Evolutionary conservation across 805 yeast species (phyloP).

Genomic region (Tetrapisispora arboricola): DNA sequence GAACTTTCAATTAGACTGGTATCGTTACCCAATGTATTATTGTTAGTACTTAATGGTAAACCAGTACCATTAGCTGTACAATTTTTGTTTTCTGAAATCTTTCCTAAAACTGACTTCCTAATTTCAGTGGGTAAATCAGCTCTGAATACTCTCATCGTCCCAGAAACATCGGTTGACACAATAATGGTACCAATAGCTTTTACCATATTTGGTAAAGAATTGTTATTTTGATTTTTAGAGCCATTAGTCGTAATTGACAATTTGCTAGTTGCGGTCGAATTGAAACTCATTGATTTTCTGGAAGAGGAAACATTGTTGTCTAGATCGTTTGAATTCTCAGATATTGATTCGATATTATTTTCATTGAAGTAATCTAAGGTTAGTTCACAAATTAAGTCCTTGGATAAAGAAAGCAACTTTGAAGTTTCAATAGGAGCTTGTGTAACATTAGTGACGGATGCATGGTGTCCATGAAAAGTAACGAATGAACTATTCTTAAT

Average conservation of each 20-base stretch:
- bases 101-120: constrained; percentile 29
- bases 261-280: neutral
- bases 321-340: neutral
- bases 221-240: neutral
- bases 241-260: neutral
- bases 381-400: constrained; percentile 70
- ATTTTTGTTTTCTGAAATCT: constrained; percentile 4
- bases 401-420: constrained; percentile 55
- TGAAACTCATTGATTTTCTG: constrained; percentile 1
- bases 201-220: constrained; percentile 17
- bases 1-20: neutral
- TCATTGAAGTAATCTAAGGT: constrained; percentile 22
- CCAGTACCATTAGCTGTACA: neutral
- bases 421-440: constrained; percentile 68
- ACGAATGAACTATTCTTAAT: constrained; percentile 51
- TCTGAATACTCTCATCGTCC: constrained; percentile 66
- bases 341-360: neutral
- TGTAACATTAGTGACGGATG: constrained; percentile 61
- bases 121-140: constrained; percentile 57
- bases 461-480: constrained; percentile 67
- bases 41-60: neutral
- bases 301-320: neutral
- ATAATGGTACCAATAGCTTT: constrained; percentile 40
- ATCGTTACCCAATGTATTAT: neutral
- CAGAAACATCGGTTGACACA: constrained; percentile 67